Evolutionary conservation across 331 rosid genomes (phyloP), one percentile per base, ranked within the genome.

Genomic region (Quercus phellos): DNA sequence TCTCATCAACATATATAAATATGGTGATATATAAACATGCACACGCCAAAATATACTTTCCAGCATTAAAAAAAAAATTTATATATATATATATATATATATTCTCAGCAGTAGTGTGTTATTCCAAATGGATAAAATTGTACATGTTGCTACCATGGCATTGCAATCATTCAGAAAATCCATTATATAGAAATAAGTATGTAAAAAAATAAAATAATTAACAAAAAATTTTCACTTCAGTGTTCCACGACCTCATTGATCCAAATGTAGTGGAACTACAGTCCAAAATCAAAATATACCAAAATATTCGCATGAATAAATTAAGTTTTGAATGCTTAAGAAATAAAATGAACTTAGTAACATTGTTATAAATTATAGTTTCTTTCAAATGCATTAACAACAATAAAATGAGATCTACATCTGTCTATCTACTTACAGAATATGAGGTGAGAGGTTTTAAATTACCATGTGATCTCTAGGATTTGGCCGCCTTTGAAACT

Each of bases 391-490:
- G 43, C 69, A 16, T 27, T 14, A 60, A 60, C 68, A 34, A 17
- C 24, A 68, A 54, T 26, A 68, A 5, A 58, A n/a, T 1, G 70
- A 63, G 17, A 55, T 16, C 35, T 29, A 7, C 13, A 10, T 4
- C 6, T 58, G 10, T 27, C 26, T 21, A 58, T 58, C 32, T 11
- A 13, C 35, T 26, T 24, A 29, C 11, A 18, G 21, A 70, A 13
- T 4, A 29, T 6, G 55, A 8, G 14, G 67, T 24, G 32, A 21
- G 22, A 75, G 24, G 70, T 35, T 74, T 70, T 27, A 56, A 58
- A 70, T 82, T 91, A 94, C 99, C 99, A 94, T 67, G 90, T 94
- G 99, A 87, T 92, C 94, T 93, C 99, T 91, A 58, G 96, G 92
- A 68, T 94, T 94, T 77, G 80, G 89, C 30, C 85, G 89, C 90